These are phyloP conservation scores for Jatropha podagrica DNA, from an alignment of 441 rosid species.

Conservation along the genomic window DNA sequence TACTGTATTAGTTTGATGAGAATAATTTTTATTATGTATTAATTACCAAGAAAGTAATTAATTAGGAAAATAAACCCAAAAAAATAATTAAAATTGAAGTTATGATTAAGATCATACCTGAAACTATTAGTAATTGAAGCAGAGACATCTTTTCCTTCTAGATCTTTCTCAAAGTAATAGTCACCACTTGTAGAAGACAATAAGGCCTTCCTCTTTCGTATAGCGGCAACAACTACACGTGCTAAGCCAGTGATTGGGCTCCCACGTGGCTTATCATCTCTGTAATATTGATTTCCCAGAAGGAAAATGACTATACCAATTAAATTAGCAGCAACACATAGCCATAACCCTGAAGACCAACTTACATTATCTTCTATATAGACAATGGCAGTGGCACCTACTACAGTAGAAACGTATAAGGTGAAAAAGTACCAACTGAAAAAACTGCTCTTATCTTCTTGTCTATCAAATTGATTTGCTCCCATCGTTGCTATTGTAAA, in stretches of 20 bases:
- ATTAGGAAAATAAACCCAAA: too few species aligned
- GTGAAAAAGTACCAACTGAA: constrained; percentile 52
- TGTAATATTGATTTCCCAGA: constrained; percentile 35
- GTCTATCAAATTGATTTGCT: constrained; percentile 42
- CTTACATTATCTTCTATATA: constrained; percentile 43
- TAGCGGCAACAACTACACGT: constrained; percentile 41
- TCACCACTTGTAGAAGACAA: background rate
- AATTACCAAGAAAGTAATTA: too few species aligned
- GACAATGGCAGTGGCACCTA: constrained; percentile 32
- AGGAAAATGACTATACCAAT: constrained; percentile 36
- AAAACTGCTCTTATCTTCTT: constrained; percentile 33
- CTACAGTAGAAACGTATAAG: constrained; percentile 1
- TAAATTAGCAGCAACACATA: constrained; percentile 28
- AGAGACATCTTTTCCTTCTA: background rate
- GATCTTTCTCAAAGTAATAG: background rate
- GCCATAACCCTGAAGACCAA: constrained; percentile 49
- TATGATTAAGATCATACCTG: background rate
- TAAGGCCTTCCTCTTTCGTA: background rate
- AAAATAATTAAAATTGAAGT: background rate
- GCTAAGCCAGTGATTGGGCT: constrained; percentile 46
- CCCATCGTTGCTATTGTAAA: constrained; percentile 40
- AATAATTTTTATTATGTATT: too few species aligned
- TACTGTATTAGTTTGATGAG: too few species aligned
- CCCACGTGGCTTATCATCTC: constrained; percentile 35
- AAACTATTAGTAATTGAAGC: background rate